phyloP scores from a whole-genome alignment of 352 stramenopile species.

The Pythium aristosporum region DNA sequence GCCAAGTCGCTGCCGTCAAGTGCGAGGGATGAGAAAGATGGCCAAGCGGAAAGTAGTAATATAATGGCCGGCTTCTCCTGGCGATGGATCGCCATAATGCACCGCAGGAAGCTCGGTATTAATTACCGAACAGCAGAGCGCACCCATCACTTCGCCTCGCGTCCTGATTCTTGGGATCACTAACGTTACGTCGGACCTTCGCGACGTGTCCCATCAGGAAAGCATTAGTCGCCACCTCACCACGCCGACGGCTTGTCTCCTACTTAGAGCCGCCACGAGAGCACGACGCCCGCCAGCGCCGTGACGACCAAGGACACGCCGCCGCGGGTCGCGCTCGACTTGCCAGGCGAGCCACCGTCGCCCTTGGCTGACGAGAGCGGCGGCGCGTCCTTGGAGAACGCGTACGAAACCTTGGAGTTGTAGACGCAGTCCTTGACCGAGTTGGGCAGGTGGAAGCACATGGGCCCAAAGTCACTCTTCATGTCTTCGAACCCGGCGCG shows the following conservation, averaged over 20 bases:
- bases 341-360: background rate
- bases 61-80: no score
- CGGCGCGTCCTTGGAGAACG: conserved; percentile 23
- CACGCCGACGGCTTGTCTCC: no score
- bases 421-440: conserved; percentile 25
- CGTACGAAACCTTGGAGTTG: conserved; percentile 24
- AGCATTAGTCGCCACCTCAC: no score
- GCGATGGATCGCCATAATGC: no score
- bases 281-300: background rate
- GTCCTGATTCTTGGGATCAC: no score
- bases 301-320: background rate
- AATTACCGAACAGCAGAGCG: no score
- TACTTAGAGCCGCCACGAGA: background rate
- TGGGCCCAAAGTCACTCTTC: conserved; percentile 25
- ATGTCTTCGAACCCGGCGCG: conserved; percentile 22
- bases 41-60: background rate
- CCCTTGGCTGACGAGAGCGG: background rate
- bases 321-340: background rate
- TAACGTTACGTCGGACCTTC: no score
- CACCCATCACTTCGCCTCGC: no score
- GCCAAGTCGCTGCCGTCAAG: conserved; percentile 10
- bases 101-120: no score
- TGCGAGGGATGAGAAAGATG: background rate
- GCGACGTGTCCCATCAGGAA: no score
- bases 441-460: conserved; percentile 34